phyloP scores from a whole-genome alignment of 1,139 yeast genomes.

The Lodderomyces theae region DNA sequence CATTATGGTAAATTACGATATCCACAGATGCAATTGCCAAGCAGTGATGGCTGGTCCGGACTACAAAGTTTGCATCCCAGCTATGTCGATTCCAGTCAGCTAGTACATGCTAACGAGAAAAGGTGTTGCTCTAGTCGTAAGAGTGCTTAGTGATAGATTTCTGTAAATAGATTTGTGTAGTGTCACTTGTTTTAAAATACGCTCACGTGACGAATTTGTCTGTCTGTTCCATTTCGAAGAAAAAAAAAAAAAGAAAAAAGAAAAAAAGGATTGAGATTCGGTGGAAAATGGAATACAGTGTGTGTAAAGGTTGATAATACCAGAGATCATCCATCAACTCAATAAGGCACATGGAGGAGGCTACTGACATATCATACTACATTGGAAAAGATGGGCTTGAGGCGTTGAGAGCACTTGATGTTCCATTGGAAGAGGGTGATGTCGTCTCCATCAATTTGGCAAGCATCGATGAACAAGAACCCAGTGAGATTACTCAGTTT shows the following conservation, averaged over 20 bases:
- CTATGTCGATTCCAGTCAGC: background rate
- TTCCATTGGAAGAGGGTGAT: conserved; percentile 72
- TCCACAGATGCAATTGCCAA: background rate
- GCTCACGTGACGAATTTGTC: background rate
- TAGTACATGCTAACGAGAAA: background rate
- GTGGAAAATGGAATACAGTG: background rate
- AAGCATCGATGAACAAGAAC: conserved; percentile 71
- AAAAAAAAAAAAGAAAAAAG: conserved; percentile 1
- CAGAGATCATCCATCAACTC: background rate
- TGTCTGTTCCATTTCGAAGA: background rate
- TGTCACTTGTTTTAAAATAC: too few species aligned
- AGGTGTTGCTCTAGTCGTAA: background rate
- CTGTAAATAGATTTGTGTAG: too few species aligned
- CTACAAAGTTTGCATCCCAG: background rate
- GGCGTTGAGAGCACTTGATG: conserved; percentile 46
- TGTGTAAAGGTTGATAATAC: too few species aligned
- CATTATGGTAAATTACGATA: background rate
- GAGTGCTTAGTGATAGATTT: too few species aligned
- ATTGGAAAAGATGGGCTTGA: conserved; percentile 34
- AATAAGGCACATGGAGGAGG: conserved; percentile 32
- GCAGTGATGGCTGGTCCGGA: background rate
- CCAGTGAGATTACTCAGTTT: conserved; percentile 74
- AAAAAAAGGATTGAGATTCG: background rate
- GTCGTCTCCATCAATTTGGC: conserved; percentile 65
- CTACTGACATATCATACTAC: conserved; percentile 39